Base-by-base conservation (phyloP, 2,329 filamentous ascomycete genomes). In the Sclerotinia minor region DNA sequence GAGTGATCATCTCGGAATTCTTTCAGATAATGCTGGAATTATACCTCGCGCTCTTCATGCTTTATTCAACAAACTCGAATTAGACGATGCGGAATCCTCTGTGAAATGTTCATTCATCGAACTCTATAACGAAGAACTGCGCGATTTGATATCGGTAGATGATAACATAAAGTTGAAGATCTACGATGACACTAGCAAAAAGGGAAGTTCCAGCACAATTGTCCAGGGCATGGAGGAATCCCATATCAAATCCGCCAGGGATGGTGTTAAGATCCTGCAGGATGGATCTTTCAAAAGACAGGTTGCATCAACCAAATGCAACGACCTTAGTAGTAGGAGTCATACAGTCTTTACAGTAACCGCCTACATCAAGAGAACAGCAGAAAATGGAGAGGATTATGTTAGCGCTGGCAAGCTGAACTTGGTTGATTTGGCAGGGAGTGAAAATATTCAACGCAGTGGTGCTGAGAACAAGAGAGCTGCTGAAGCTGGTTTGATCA, bases 241-340 rank as follows among this genome's bases (percentile, higher is more conserved):
- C 8, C 92, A 97, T 77, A 96, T 99, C 75, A 91, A 92, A 76
- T 91, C 83, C 71, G 94, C 95, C 0, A 84, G 86, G 17, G 90
- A 93, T 63, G 95, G 95, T 69, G 94, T 99, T 79, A 91, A 92
- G 79, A 84, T 97, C 70, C 85, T 99, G 57, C 92, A 95, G 74
- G 85, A 90, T 71, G 96, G 95, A 70, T 97, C 93, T 78, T 85
- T 95, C 80, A 96, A 94, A 79, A 90, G 95, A 61, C 95, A 99
- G 79, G 95, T 99, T n/a, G 96, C 95, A 7, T 93, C 96, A 5
- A 99, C 95, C n/a, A 98, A 98, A 79, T 99, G 95, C 85, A 99
- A 99, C 78, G 95, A 99, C 75, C 87, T 98, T 67, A 97, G 94
- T 79, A 97, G 94, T 74, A 89, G 95, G 78, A 97, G 94, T 81